phyloP scores from a whole-genome alignment of 306 rosid genomes.

The Casuarina cunninghamiana region DNA sequence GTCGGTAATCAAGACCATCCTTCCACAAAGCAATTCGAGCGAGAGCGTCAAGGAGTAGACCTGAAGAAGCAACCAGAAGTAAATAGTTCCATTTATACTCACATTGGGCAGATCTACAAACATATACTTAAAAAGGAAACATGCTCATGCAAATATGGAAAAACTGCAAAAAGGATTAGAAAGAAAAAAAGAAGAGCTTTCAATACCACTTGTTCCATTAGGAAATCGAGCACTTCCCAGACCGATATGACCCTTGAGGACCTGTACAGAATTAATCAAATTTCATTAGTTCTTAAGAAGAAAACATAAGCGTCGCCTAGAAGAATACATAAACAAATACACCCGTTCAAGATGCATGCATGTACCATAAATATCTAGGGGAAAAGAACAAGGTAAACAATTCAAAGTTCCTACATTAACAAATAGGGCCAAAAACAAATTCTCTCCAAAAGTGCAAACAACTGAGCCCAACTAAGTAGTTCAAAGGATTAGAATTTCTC shows the following conservation, averaged over 20 bases:
- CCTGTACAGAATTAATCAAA: constrained; percentile 54
- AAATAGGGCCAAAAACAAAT: not conserved
- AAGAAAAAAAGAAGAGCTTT: not conserved
- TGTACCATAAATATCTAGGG: not conserved
- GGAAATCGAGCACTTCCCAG: constrained; percentile 95
- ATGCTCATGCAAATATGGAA: constrained; percentile 15
- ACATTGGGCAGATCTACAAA: not conserved
- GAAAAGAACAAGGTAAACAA: not conserved
- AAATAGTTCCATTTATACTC: not conserved
- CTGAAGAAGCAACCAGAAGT: constrained; percentile 36
- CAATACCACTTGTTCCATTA: constrained; percentile 87
- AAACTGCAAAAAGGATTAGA: not conserved
- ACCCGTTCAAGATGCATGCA: not conserved
- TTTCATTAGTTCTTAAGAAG: constrained; percentile 21
- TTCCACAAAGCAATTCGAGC: constrained; percentile 96
- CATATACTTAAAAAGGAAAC: not conserved
- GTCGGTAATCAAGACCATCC: constrained; percentile 95
- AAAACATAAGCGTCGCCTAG: not conserved
- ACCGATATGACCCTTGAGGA: constrained; percentile 90
- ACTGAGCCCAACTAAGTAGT: not conserved
- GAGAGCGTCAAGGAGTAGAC: constrained; percentile 84
- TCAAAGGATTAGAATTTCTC: not conserved
- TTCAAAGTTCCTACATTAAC: not conserved
- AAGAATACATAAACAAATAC: not conserved
- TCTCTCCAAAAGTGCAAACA: not conserved